These are phyloP conservation scores for Trametes hirsuta DNA, from an alignment of 1,284 basidiomycete genomes.

Conservation along the genomic window DNA sequence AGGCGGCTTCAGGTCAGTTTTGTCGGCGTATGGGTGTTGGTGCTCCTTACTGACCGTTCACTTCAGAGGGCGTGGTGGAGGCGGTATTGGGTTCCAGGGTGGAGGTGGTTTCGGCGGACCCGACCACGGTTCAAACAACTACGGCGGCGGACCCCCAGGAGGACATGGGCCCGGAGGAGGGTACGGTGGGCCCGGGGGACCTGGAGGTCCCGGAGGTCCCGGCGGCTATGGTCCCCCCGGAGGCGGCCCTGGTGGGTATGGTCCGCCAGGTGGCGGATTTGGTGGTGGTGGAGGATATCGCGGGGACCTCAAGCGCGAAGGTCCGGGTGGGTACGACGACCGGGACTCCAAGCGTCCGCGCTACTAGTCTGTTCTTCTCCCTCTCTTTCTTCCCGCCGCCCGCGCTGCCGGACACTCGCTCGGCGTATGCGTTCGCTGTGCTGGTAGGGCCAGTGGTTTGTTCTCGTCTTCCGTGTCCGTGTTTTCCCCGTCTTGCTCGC, in stretches of 20 bases:
- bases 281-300: constrained; percentile 37
- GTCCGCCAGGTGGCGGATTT: constrained; percentile 26
- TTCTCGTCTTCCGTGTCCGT: constrained; percentile 15
- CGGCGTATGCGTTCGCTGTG: constrained; percentile 16
- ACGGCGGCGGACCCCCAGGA: constrained; percentile 42
- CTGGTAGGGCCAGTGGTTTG: constrained; percentile 23
- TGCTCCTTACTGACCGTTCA: constrained; percentile 17
- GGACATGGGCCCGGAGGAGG: constrained; percentile 38
- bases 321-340: constrained; percentile 76
- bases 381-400: not conserved
- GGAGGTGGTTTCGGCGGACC: constrained; percentile 57
- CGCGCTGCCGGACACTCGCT: not conserved
- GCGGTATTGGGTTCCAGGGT: constrained; percentile 68
- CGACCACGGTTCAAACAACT: constrained; percentile 48
- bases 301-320: constrained; percentile 68
- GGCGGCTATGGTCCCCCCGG: constrained; percentile 34
- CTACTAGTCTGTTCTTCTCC: constrained; percentile 51
- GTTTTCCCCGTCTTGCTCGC: constrained; percentile 7
- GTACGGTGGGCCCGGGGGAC: constrained; percentile 38
- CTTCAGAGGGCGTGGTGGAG: constrained; percentile 62
- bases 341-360: constrained; percentile 80
- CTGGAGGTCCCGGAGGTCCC: constrained; percentile 20
- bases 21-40: not conserved
- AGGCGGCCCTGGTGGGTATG: constrained; percentile 47
- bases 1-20: constrained; percentile 43